phyloP scores from a whole-genome alignment of 2,329 filamentous ascomycete species.

The Paecilomyces niveus region DNA sequence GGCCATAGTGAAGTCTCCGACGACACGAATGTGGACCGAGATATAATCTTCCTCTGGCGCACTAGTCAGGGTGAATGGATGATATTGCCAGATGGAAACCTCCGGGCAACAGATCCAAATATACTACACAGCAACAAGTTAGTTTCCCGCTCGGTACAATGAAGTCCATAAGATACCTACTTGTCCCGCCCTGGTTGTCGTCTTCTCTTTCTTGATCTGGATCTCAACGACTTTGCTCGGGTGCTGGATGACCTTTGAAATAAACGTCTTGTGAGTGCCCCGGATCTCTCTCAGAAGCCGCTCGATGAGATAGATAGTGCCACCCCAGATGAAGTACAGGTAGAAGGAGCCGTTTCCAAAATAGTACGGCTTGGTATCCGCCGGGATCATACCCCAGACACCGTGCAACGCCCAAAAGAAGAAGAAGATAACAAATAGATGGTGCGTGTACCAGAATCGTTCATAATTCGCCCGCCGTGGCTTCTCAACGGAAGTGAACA shows the following conservation, averaged over 20 bases:
- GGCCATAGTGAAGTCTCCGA: conserved; percentile 71
- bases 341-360: conserved; percentile 73
- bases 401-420: conserved; percentile 88
- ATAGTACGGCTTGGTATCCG: conserved; percentile 67
- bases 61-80: conserved; percentile 79
- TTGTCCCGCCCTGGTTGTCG: conserved; percentile 71
- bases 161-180: conserved; percentile 15
- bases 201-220: conserved; percentile 85
- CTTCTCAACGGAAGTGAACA: conserved; percentile 69
- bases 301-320: conserved; percentile 73
- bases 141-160: background rate
- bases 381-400: conserved; percentile 84
- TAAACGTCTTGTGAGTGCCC: conserved; percentile 74
- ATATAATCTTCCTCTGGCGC: conserved; percentile 88
- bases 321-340: conserved; percentile 85
- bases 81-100: conserved; percentile 81
- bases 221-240: conserved; percentile 85
- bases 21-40: conserved; percentile 74
- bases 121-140: conserved; percentile 44
- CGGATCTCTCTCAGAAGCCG: conserved; percentile 70
- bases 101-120: conserved; percentile 85
- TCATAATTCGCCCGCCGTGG: conserved; percentile 75
- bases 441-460: conserved; percentile 86
- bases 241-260: conserved; percentile 84
- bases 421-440: conserved; percentile 83